Conservation (phyloP, 257 asterid genomes). For the Solanum stenotomum region DNA sequence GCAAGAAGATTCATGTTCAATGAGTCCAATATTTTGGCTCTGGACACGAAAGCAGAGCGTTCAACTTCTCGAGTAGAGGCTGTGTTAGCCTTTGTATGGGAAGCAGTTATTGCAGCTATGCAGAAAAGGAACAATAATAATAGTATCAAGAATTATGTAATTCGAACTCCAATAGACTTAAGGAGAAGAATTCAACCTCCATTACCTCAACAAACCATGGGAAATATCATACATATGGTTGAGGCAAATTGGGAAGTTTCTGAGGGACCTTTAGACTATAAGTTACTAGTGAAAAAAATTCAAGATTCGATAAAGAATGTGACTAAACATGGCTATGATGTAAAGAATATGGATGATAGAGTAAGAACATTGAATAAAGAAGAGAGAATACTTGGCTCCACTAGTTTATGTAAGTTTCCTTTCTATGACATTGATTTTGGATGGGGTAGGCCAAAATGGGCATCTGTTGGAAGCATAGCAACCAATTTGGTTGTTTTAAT, state of each 20-base stretch:
- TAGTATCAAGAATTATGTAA: neutral
- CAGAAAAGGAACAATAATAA: neutral
- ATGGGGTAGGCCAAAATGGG: neutral
- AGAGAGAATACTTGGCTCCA: neutral
- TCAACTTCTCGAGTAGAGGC: neutral
- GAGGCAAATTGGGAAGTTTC: neutral
- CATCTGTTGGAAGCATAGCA: neutral
- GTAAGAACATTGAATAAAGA: neutral
- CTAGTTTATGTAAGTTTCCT: neutral
- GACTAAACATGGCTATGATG: neutral
- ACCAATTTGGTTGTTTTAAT: neutral
- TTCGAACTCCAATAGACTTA: neutral
- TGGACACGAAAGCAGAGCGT: neutral
- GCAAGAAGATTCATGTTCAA: neutral
- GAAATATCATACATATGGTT: neutral
- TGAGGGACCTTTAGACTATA: neutral
- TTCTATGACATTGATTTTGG: neutral
- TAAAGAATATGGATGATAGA: neutral
- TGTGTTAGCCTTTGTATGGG: neutral
- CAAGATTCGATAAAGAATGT: neutral
- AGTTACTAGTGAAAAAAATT: neutral
- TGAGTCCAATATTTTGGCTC: neutral
- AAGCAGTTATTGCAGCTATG: neutral
- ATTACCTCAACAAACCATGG: neutral
- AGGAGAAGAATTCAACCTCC: neutral